Evolutionary conservation across 345 rosid species (phyloP), one percentile per base, ranked within the genome.

Genomic region (Linum usitatissimum): DNA sequence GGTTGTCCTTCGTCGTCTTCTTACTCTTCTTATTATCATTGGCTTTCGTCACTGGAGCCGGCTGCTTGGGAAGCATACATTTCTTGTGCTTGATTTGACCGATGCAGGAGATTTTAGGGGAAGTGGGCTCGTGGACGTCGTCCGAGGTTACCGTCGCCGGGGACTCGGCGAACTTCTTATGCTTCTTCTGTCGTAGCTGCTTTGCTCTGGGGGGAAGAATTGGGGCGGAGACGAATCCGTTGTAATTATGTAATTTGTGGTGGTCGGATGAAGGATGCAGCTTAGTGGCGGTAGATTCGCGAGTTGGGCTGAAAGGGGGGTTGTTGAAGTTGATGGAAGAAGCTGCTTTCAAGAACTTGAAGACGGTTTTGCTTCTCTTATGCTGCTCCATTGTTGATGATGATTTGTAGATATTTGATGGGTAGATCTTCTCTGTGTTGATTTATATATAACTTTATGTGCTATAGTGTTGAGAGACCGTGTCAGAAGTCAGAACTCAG

Each of bases 71-170:
- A 45, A 45, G 51, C 14, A 45, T 15, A 15, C 51, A 45, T 28
- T 55, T 55, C 30, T 55, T 55, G 59, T 18, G 59, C 59, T 55
- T 55, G 59, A 55, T 55, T 28, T 55, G 59, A 12, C 59, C 59
- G 30, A 55, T 55, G 59, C 59, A 55, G 30, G 59, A 55, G 30
- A 55, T 28, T 19, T 55, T 55, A 18, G 59, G 59, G 20, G 59
- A 55, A 18, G 59, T 55, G 23, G 59, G 59, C 1, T 55, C 59
- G 20, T 18, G 20, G 30, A 9, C 23, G 2, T 18, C 59, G 28
- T 55, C 30, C 59, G 59, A 15, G 4, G 15, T 45, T 9, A 13
- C 14, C 8, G 3, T 10, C 3, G 15, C 51, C 51, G 23, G 20
- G 30, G 23, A 28, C 4, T 55, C 14, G 28, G 28, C 56, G 19